These are phyloP conservation scores for Ophiocordyceps sinensis DNA, from an alignment of 2,329 filamentous ascomycete genomes.

Conservation along the genomic window DNA sequence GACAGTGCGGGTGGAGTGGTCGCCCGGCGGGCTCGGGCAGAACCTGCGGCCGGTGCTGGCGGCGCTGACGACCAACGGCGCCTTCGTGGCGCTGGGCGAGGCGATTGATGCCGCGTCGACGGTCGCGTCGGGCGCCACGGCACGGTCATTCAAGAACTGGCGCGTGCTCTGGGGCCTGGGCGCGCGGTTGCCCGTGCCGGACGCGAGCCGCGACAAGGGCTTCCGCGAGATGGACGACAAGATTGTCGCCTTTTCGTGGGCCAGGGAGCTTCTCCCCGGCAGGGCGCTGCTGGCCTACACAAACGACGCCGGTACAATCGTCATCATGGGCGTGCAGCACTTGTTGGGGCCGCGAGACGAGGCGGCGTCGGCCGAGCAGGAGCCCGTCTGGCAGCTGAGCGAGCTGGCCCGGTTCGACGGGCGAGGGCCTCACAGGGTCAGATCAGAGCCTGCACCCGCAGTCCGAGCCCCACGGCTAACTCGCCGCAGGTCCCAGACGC, in stretches of 20 bases:
- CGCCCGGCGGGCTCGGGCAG: conserved; percentile 40
- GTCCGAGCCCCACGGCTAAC: too few species aligned
- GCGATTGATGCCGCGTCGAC: conserved; percentile 15
- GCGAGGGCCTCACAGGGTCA: conserved; percentile 26
- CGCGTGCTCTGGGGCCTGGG: conserved; percentile 41
- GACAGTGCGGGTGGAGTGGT: conserved; percentile 39
- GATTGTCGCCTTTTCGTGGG: conserved; percentile 40
- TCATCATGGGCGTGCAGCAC: conserved; percentile 33
- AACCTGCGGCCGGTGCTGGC: conserved; percentile 37
- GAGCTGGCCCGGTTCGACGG: conserved; percentile 35
- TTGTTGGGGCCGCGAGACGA: conserved; percentile 6
- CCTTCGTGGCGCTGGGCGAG: conserved; percentile 37
- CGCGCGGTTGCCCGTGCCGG: conserved; percentile 33
- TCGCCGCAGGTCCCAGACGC: conserved; percentile 12
- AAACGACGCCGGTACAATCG: conserved; percentile 34
- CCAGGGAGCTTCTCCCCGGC: conserved; percentile 24
- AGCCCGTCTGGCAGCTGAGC: conserved; percentile 31
- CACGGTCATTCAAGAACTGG: conserved; percentile 33
- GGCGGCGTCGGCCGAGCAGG: conserved; percentile 8
- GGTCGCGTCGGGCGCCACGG: conserved; percentile 16
- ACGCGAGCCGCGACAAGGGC: conserved; percentile 16
- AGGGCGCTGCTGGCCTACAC: conserved; percentile 34
- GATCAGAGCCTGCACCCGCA: too few species aligned
- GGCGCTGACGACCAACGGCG: conserved; percentile 34
- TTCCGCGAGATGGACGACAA: conserved; percentile 26